Conservation (phyloP, 2,329 filamentous ascomycete species). For the Penicillium decumbens region DNA sequence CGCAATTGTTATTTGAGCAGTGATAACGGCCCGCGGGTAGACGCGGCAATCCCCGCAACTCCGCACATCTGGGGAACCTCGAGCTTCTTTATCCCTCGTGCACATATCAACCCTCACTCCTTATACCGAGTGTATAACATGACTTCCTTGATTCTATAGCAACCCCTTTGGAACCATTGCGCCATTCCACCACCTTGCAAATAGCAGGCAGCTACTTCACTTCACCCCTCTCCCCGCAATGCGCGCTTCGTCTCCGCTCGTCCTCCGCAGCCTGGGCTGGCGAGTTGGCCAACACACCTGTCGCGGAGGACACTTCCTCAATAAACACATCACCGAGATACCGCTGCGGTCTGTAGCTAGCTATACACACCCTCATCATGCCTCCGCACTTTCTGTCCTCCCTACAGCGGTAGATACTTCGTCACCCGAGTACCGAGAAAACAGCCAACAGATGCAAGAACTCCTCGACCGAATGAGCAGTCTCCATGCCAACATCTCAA, state of each 20-base stretch:
- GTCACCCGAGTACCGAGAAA: constrained; percentile 75
- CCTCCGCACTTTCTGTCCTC: constrained; percentile 74
- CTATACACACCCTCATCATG: constrained; percentile 76
- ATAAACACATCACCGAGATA: constrained; percentile 5
- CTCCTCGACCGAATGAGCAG: constrained; percentile 64
- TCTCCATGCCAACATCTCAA: constrained; percentile 66
- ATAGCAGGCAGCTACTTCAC: constrained; percentile 3
- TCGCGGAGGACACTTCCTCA: constrained; percentile 4
- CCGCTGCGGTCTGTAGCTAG: constrained; percentile 56
- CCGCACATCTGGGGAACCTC: constrained; percentile 26
- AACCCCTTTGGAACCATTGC: background rate
- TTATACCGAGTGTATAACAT: background rate
- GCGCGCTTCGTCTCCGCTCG: constrained; percentile 36
- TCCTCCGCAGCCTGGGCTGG: constrained; percentile 38
- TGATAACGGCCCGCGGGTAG: constrained; percentile 35
- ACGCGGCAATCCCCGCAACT: constrained; percentile 46
- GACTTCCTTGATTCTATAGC: background rate
- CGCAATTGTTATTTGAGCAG: constrained; percentile 2
- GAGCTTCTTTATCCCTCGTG: constrained; percentile 11
- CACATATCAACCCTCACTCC: background rate
- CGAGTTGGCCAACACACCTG: constrained; percentile 17
- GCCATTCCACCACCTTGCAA: constrained; percentile 1
- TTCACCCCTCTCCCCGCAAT: constrained; percentile 34
- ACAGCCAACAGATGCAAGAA: constrained; percentile 70
- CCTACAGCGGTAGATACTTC: constrained; percentile 70